Evolutionary conservation across 2,329 filamentous ascomycete genomes (phyloP).

Genomic region (Neofusicoccum cordaticola): DNA sequence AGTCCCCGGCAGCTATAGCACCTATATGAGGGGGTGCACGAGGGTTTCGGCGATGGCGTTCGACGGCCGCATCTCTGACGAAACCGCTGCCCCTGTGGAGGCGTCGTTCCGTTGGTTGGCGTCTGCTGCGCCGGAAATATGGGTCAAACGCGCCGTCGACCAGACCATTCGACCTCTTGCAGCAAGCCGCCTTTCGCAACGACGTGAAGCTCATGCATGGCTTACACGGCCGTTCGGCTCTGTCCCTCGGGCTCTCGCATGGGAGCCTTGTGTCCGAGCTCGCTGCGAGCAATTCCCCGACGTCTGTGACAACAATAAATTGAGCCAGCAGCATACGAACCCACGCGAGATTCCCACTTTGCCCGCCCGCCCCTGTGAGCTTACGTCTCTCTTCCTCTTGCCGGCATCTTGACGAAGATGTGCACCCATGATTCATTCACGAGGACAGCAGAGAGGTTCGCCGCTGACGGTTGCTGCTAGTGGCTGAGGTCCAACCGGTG

Average conservation of each 20-base stretch:
- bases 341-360: not conserved
- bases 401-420: not conserved
- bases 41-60: not conserved
- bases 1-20: not conserved
- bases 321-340: not conserved
- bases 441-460: not conserved
- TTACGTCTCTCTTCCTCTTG: not conserved
- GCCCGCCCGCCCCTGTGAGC: not conserved
- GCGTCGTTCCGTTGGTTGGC: not conserved
- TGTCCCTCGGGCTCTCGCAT: not conserved
- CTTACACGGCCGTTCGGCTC: not conserved
- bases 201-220: slow-evolving; percentile 1
- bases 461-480: not conserved
- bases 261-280: not conserved
- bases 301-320: not conserved
- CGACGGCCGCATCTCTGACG: not conserved
- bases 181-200: not conserved
- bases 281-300: not conserved
- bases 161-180: not conserved
- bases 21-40: not conserved
- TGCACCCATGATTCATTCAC: not conserved
- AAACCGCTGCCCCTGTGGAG: not conserved
- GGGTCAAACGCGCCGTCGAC: not conserved
- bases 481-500: not conserved
- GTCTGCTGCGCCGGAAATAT: not conserved